phyloP scores from a whole-genome alignment of 805 yeast species.

The Myxozyma geophila region DNA sequence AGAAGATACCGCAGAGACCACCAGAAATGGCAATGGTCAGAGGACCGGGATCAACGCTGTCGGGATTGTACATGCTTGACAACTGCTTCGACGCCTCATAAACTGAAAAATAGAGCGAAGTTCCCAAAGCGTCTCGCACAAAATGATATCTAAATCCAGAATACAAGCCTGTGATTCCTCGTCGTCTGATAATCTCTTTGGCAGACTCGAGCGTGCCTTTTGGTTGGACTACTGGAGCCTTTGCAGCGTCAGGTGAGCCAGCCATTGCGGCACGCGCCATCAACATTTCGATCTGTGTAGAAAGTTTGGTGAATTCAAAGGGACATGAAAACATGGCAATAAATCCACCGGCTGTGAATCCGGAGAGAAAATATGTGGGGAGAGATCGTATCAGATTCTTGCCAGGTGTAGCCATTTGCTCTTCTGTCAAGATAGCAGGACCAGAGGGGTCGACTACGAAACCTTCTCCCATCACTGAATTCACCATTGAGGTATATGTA shows the following conservation, averaged over 20 bases:
- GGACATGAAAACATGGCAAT: constrained; percentile 76
- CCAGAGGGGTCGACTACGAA: constrained; percentile 27
- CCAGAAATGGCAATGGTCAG: constrained; percentile 68
- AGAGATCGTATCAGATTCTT: constrained; percentile 25
- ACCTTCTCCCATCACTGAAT: constrained; percentile 12
- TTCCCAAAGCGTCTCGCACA: constrained; percentile 68
- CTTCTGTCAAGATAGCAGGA: constrained; percentile 19
- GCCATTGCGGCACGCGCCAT: constrained; percentile 45
- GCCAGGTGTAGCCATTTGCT: constrained; percentile 21
- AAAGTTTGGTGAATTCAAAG: constrained; percentile 80
- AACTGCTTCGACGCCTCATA: constrained; percentile 70
- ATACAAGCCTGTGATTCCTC: constrained; percentile 69
- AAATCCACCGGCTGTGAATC: constrained; percentile 66
- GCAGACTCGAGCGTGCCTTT: constrained; percentile 52
- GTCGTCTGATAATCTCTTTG: constrained; percentile 57
- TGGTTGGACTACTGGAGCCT: constrained; percentile 38
- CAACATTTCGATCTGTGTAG: constrained; percentile 67
- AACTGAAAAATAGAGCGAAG: constrained; percentile 73
- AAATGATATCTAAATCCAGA: constrained; percentile 74
- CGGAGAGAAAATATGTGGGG: constrained; percentile 51
- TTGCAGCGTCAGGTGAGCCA: constrained; percentile 45
- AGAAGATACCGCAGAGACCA: constrained; percentile 74
- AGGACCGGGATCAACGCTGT: constrained; percentile 44
- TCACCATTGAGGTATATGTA: constrained; percentile 23
- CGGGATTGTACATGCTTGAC: constrained; percentile 39